These are phyloP conservation scores for Venturia aucupariae DNA, from an alignment of 2,329 filamentous ascomycete species.

Conservation along the genomic window DNA sequence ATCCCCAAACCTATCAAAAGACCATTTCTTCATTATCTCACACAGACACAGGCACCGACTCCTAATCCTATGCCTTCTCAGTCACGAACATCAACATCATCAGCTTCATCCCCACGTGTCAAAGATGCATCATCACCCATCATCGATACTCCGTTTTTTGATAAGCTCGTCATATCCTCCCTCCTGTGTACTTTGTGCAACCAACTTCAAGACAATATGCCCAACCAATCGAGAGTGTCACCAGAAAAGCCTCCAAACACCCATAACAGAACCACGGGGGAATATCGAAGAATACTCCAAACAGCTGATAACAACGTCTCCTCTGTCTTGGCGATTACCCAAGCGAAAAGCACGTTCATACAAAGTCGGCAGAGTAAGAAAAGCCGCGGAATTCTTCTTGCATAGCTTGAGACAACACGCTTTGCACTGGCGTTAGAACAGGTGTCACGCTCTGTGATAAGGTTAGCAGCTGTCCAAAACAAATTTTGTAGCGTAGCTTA, in stretches of 20 bases:
- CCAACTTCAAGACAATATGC: not conserved
- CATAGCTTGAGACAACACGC: constrained; percentile 91
- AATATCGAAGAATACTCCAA: constrained; percentile 4
- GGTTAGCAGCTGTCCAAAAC: constrained; percentile 60
- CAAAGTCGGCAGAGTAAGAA: constrained; percentile 91
- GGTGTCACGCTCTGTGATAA: not conserved
- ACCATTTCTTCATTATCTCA: not conserved
- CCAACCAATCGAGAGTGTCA: not conserved
- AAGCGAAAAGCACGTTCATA: constrained; percentile 32
- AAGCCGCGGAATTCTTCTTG: constrained; percentile 99
- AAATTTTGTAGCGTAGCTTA: constrained; percentile 93
- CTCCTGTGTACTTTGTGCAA: not conserved
- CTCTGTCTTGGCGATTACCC: not conserved
- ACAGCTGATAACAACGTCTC: not conserved
- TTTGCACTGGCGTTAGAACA: constrained; percentile 32
- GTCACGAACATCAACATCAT: not conserved
- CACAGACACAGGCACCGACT: no score
- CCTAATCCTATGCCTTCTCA: no score
- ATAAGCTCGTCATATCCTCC: not conserved
- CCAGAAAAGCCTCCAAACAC: constrained; percentile 3
- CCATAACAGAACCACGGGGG: constrained; percentile 2
- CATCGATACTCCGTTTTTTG: not conserved
- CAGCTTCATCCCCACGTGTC: not conserved
- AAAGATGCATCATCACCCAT: not conserved
- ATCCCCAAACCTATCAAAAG: not conserved